Evolutionary conservation across 2,329 filamentous ascomycete genomes (phyloP).

Genomic region (Fusarium robinianum): DNA sequence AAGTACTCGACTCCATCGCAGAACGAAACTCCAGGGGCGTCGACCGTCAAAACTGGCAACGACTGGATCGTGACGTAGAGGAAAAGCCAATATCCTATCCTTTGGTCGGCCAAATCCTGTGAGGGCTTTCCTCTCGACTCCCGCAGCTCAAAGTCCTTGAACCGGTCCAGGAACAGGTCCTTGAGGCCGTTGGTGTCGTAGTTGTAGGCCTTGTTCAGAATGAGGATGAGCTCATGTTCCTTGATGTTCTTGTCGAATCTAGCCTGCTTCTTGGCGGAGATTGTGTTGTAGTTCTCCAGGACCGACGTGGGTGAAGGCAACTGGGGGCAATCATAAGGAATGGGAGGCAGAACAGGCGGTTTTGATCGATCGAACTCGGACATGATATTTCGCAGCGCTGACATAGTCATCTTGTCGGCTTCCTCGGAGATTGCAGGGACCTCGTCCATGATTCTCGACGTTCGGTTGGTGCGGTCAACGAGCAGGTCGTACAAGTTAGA

Average conservation of each 20-base stretch:
- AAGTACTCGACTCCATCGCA: conserved; percentile 81
- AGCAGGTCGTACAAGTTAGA: conserved; percentile 86
- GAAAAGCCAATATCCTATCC: conserved; percentile 81
- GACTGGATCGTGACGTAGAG: conserved; percentile 78
- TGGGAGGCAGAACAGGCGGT: conserved; percentile 85
- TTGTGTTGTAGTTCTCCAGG: conserved; percentile 64
- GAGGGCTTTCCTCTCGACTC: conserved; percentile 67
- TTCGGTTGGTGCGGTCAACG: conserved; percentile 78
- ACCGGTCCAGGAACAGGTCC: conserved; percentile 69
- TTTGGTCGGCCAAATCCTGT: conserved; percentile 70
- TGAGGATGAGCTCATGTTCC: conserved; percentile 74
- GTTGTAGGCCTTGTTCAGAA: conserved; percentile 84
- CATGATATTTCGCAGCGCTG: conserved; percentile 77
- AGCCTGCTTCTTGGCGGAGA: conserved; percentile 73
- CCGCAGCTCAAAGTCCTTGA: conserved; percentile 71
- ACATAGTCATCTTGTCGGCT: conserved; percentile 63
- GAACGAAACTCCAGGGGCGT: conserved; percentile 70
- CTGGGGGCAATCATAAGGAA: conserved; percentile 86
- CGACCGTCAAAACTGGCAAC: conserved; percentile 76
- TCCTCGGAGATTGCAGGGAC: conserved; percentile 59
- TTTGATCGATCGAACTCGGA: conserved; percentile 88
- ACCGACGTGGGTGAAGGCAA: conserved; percentile 72
- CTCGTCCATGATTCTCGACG: conserved; percentile 76
- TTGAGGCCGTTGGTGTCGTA: conserved; percentile 65
- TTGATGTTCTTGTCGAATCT: conserved; percentile 76